Evolutionary conservation across 2,329 filamentous ascomycete species (phyloP).

Genomic region (Hawksworthiomyces lignivorus): DNA sequence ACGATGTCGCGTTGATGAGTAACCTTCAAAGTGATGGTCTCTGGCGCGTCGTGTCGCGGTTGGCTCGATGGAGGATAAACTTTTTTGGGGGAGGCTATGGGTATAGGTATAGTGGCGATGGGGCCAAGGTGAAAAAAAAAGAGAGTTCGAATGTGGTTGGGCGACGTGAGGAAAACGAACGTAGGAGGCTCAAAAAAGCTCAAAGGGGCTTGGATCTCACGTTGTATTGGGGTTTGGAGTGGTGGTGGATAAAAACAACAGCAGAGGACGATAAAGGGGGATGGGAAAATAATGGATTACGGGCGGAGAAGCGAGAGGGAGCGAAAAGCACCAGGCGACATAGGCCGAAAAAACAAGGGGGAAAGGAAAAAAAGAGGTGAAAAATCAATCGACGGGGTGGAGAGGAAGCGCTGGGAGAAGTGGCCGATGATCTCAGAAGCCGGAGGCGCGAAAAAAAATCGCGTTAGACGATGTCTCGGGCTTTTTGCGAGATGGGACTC

Average conservation of each 20-base stretch:
- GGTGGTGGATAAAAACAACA: neutral
- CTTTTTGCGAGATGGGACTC: constrained; percentile 46
- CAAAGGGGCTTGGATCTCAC: no score
- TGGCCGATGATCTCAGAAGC: constrained; percentile 27
- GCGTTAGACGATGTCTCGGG: constrained; percentile 45
- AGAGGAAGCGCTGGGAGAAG: constrained; percentile 29
- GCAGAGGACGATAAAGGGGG: neutral
- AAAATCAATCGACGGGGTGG: neutral
- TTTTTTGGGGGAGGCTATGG: no score
- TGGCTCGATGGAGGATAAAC: no score
- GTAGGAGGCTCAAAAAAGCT: no score
- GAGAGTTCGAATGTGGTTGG: no score
- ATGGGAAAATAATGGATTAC: neutral
- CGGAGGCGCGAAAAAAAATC: constrained; percentile 41
- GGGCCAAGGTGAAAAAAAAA: neutral
- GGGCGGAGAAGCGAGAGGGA: neutral
- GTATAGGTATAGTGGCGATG: no score
- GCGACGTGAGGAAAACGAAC: no score
- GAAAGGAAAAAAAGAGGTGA: constrained; percentile 12
- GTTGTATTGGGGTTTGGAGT: no score
- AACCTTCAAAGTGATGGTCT: no score
- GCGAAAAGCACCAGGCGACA: no score
- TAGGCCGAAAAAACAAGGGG: constrained; percentile 1
- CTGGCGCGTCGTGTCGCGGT: constrained; percentile 11
- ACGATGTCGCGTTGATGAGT: no score